Conservation (phyloP, 129 eudicot species). For the Rutidosis leptorrhynchoides region DNA sequence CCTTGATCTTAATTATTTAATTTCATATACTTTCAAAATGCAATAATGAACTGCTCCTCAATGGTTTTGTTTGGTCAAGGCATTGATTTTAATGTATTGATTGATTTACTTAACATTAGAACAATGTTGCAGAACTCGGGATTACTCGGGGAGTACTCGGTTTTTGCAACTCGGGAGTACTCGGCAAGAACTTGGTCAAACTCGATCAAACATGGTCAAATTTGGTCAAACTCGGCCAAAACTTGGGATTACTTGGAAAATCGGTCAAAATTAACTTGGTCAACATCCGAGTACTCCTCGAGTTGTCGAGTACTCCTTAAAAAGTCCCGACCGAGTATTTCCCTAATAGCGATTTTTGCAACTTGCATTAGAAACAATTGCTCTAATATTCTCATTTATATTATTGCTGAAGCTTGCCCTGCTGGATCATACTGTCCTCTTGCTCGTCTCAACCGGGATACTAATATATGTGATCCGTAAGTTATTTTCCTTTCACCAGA, state of each 20-base stretch:
- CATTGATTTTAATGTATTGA: background rate
- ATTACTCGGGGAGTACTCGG: no score
- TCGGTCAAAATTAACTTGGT: no score
- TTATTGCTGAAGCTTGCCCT: conserved; percentile 69
- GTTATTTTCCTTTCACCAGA: conserved; percentile 29
- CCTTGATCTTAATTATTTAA: background rate
- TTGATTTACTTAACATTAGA: background rate
- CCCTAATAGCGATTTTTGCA: no score
- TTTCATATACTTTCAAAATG: background rate
- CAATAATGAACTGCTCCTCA: background rate
- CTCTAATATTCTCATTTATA: conserved; percentile 28
- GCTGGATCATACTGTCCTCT: conserved; percentile 80
- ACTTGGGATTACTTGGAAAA: no score
- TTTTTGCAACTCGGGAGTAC: no score
- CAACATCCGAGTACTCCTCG: no score
- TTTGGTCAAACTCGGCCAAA: no score
- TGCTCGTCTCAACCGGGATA: conserved; percentile 60
- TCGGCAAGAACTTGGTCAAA: no score
- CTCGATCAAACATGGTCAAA: no score
- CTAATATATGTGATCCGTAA: conserved; percentile 93
- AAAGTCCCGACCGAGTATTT: no score
- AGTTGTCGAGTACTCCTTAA: no score
- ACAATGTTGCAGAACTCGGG: no score
- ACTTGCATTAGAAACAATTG: conserved; percentile 8
- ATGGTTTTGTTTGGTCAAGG: background rate